Percentiles rank a stretch among this genome's conserved stretches.
Evolutionary conservation across 345 rosid species (phyloP).

Genomic region (Hirschfeldia incana): DNA sequence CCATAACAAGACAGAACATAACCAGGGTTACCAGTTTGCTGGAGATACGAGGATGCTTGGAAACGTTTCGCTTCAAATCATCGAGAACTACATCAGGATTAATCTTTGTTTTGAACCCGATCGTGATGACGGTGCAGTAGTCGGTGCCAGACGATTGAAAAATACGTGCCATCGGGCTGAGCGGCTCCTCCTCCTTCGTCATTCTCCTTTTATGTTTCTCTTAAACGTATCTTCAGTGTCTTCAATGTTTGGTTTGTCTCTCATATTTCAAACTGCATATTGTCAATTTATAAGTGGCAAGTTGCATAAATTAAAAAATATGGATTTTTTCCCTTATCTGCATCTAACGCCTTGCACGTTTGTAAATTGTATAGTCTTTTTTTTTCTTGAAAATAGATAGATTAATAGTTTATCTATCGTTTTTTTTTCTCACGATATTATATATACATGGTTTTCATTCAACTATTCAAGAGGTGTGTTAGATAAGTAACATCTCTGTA

Average conservation of each 20-base stretch:
- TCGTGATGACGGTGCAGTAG: constrained; percentile 38
- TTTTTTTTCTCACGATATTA: neutral
- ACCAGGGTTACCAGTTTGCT: constrained; percentile 49
- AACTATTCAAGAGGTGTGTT: neutral
- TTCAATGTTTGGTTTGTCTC: neutral
- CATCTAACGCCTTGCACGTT: neutral
- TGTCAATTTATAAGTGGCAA: neutral
- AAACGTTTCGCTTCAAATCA: constrained; percentile 51
- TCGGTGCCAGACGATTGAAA: constrained; percentile 44
- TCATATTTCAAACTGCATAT: neutral
- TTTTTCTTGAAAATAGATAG: neutral
- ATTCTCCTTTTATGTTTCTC: neutral
- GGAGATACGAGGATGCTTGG: constrained; percentile 75
- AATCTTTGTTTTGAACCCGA: constrained; percentile 50
- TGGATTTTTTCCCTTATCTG: neutral
- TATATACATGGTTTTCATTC: neutral
- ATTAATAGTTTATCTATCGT: neutral
- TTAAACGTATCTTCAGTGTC: neutral
- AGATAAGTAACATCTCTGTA: neutral
- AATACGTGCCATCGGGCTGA: constrained; percentile 52
- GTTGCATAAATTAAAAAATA: neutral
- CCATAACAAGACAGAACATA: neutral
- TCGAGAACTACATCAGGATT: constrained; percentile 42
- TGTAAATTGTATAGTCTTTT: neutral
- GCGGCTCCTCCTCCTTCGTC: constrained; percentile 36